These are phyloP conservation scores for Plectosphaerella plurivora DNA, from an alignment of 2,329 filamentous ascomycete genomes.

Conservation along the genomic window DNA sequence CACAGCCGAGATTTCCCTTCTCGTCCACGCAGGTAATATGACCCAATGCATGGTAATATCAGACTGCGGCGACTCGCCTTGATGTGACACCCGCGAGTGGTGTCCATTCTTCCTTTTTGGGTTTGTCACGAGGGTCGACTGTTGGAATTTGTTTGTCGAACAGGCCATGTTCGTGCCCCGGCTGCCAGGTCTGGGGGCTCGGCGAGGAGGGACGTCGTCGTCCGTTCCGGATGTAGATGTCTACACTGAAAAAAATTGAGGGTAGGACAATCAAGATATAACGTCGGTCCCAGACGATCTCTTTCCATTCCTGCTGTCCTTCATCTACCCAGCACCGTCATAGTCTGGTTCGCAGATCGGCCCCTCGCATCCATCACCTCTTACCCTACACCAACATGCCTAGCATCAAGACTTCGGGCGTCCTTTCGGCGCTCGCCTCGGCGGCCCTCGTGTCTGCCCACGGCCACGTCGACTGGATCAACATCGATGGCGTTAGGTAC, in stretches of 20 bases:
- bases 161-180: not conserved
- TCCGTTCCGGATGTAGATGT: no score
- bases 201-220: no score
- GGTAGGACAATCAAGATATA: not conserved
- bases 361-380: not conserved
- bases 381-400: not conserved
- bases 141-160: not conserved
- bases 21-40: not conserved
- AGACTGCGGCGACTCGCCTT: not conserved
- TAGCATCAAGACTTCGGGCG: not conserved
- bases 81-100: not conserved
- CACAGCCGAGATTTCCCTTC: not conserved
- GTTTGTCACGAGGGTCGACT: no score
- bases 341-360: not conserved
- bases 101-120: no score
- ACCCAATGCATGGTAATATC: not conserved
- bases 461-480: conserved; percentile 25
- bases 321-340: not conserved
- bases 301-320: not conserved
- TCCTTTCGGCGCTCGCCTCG: not conserved
- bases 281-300: not conserved
- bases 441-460: conserved; percentile 17
- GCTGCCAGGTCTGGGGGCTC: not conserved
- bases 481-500: conserved; percentile 24
- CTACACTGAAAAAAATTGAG: no score